Evolutionary conservation across 2,329 filamentous ascomycete species (phyloP), one percentile per base, ranked within the genome.

Genomic region (Tolypocladium tropicale): DNA sequence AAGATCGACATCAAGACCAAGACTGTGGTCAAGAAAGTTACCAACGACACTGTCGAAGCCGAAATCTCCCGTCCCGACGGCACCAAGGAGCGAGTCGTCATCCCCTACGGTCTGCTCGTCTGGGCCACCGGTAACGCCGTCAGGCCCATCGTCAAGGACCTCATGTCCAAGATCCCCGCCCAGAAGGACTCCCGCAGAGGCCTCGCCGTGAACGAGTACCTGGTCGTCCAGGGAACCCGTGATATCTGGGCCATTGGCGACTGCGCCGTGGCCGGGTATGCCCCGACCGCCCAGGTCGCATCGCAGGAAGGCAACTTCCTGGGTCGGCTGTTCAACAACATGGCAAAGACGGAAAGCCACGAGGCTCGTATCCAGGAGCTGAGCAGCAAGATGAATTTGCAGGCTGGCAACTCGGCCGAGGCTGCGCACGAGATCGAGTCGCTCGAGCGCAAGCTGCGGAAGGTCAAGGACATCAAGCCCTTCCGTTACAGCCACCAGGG

Each of bases 401-500:
- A 80, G 70, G 79, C 80, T 41, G 80, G 79, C 58, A 84, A 86
- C 66, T 80, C 85, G n/a, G 84, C 90, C 55, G 85, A 85, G 68
- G 74, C 78, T 63, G 82, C 84, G 53, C 74, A 75, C 58, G 82
- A 95, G 75, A 96, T 99, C 69, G 90, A 94, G 75, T 78, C 83
- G 54, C 79, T 90, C 63, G 91, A 96, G 81, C 90, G 88, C 74
- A 84, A 94, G 70, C 80, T 97, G 65, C 84, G 90, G 61, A 84
- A 91, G 64, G 85, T 94, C 73, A 96, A 95, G 81, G 89, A 95
- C 72, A 86, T 96, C 73, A 95, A 94, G 71, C 94, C 94, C 54
- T 99, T 99, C 80, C 88, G 95, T 77, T 99, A 99, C 83, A 94
- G 90, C 41, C 94, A 99, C 79, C 92, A 99, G 78, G 94, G 94